These are phyloP conservation scores for Fusarium robinianum DNA, from an alignment of 2,329 filamentous ascomycete species.

Conservation along the genomic window DNA sequence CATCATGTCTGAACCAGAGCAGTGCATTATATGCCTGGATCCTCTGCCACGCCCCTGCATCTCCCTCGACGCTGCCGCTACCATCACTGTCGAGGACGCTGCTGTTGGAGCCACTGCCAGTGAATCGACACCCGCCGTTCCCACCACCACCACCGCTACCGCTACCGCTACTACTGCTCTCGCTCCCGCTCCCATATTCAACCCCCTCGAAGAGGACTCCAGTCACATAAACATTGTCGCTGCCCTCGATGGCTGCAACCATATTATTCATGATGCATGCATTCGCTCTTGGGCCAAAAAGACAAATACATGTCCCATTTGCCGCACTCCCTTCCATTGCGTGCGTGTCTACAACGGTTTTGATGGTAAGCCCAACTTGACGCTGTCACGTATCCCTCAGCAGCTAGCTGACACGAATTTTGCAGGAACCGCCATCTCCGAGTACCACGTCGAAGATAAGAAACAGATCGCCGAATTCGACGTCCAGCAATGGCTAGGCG, in stretches of 20 bases:
- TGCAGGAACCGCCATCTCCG: conserved; percentile 59
- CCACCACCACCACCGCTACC: conserved; percentile 29
- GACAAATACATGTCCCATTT: conserved; percentile 97
- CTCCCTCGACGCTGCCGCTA: conserved; percentile 29
- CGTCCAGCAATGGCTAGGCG: conserved; percentile 71
- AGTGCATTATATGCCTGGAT: conserved; percentile 73
- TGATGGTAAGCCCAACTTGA: conserved; percentile 66
- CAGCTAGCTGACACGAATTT: conserved; percentile 24
- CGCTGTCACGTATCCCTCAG: conserved; percentile 21
- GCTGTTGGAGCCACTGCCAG: conserved; percentile 19
- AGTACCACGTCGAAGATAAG: conserved; percentile 75
- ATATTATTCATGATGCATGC: conserved; percentile 91
- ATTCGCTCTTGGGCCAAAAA: conserved; percentile 93
- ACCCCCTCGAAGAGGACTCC: conserved; percentile 36
- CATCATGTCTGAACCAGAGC: conserved; percentile 61
- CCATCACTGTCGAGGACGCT: conserved; percentile 22
- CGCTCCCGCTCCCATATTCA: conserved; percentile 31
- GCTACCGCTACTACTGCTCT: conserved; percentile 24
- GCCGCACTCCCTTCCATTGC: conserved; percentile 86
- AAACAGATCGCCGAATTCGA: conserved; percentile 91
- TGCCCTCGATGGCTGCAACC: conserved; percentile 76
- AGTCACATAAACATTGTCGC: conserved; percentile 56
- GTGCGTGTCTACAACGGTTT: conserved; percentile 81
- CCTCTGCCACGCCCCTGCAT: conserved; percentile 52
- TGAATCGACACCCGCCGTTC: conserved; percentile 31